Percentiles rank a stretch among this genome's conserved stretches.
phyloP scores from a whole-genome alignment of 2,329 filamentous ascomycete species.

The Neoarthrinium moseri region DNA sequence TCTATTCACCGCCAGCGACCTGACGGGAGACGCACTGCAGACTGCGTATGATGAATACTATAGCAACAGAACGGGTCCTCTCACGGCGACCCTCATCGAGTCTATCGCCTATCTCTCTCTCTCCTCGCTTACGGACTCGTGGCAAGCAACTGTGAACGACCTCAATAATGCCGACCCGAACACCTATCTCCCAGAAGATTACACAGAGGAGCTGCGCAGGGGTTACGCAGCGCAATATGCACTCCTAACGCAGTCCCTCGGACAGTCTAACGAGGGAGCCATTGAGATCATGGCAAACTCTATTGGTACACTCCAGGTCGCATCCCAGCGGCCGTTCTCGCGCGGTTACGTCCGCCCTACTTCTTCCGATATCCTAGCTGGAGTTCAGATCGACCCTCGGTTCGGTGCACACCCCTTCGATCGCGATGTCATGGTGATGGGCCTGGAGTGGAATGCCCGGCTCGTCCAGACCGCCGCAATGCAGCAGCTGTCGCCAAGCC shows the following conservation, averaged over 20 bases:
- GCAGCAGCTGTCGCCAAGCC: neutral
- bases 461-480: constrained; percentile 2
- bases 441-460: constrained; percentile 10
- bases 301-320: constrained; percentile 3
- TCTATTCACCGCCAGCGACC: constrained; percentile 12
- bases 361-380: neutral
- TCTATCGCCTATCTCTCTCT: constrained; percentile 3
- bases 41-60: constrained; percentile 25
- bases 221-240: constrained; percentile 1
- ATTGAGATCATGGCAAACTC: constrained; percentile 9
- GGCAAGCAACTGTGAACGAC: neutral
- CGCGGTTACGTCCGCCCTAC: constrained; percentile 3
- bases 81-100: constrained; percentile 5
- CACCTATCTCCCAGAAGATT: constrained; percentile 5
- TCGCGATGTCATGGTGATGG: constrained; percentile 28
- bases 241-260: neutral
- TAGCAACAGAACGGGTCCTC: constrained; percentile 2
- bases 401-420: constrained; percentile 37
- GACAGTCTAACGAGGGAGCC: neutral
- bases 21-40: constrained; percentile 10
- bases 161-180: neutral
- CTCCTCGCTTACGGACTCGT: neutral
- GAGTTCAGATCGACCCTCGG: constrained; percentile 32
- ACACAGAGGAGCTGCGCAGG: neutral
- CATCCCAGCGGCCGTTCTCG: constrained; percentile 4